These are phyloP conservation scores for Fusarium bactridioides DNA, from an alignment of 2,329 filamentous ascomycete species.

Conservation along the genomic window DNA sequence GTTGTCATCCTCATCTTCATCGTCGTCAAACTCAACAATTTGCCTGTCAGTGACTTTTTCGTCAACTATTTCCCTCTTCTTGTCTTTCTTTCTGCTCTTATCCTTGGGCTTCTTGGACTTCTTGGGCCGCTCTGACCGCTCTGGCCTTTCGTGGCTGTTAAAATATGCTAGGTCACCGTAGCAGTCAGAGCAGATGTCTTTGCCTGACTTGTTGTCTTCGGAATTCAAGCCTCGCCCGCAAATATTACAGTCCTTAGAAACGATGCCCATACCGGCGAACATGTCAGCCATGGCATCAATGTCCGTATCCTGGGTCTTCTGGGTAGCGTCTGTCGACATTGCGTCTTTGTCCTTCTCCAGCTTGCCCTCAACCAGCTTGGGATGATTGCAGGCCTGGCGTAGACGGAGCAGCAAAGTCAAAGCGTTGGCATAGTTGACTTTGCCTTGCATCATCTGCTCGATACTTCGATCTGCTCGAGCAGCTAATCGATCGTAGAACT, in stretches of 20 bases:
- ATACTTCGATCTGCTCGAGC: slow-evolving; percentile 86
- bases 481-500: slow-evolving; percentile 86
- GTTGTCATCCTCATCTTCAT: slow-evolving; percentile 36
- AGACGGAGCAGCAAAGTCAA: slow-evolving; percentile 90
- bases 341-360: slow-evolving; percentile 89
- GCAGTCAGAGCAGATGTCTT: slow-evolving; percentile 75
- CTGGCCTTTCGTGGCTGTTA: slow-evolving; percentile 55
- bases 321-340: slow-evolving; percentile 68
- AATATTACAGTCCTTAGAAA: slow-evolving; percentile 81
- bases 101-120: slow-evolving; percentile 32
- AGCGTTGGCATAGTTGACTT: slow-evolving; percentile 91
- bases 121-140: slow-evolving; percentile 51
- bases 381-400: slow-evolving; percentile 94
- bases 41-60: slow-evolving; percentile 22
- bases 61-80: slow-evolving; percentile 25
- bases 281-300: slow-evolving; percentile 86
- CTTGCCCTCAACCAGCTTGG: slow-evolving; percentile 84
- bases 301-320: slow-evolving; percentile 66
- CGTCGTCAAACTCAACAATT: slow-evolving; percentile 26
- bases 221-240: slow-evolving; percentile 75
- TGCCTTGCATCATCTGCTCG: slow-evolving; percentile 84
- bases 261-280: slow-evolving; percentile 83
- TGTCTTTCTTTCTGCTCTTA: slow-evolving; percentile 26
- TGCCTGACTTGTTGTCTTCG: slow-evolving; percentile 51
- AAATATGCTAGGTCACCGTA: slow-evolving; percentile 75